Percentiles rank a stretch among this genome's conserved stretches.
Evolutionary conservation across 2,329 filamentous ascomycete species (phyloP).

Genomic region (Penicillium polonicum): DNA sequence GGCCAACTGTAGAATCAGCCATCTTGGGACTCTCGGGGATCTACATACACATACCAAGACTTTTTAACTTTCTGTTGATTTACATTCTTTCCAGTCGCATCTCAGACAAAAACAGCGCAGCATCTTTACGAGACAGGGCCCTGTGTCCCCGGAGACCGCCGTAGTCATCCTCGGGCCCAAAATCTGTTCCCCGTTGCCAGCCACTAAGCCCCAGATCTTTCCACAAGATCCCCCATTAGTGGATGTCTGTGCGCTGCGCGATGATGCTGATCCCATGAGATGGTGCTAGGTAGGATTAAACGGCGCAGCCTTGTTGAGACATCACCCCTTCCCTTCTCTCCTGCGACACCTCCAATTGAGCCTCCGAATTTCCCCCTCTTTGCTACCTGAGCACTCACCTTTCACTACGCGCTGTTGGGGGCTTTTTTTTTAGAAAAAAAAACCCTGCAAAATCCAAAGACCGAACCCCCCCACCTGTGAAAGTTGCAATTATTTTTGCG

Average conservation of each 20-base stretch:
- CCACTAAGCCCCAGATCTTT: constrained; percentile 22
- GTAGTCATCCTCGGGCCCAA: not conserved
- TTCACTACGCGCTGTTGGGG: constrained; percentile 26
- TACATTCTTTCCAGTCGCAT: constrained; percentile 1
- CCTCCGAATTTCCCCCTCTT: constrained; percentile 4
- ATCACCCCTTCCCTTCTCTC: constrained; percentile 20
- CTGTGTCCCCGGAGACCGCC: not conserved
- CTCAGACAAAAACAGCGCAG: not conserved
- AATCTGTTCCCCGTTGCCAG: constrained; percentile 1
- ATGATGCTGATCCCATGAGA: constrained; percentile 22
- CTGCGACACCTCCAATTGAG: constrained; percentile 13
- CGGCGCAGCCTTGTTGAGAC: constrained; percentile 21
- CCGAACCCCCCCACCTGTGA: not conserved
- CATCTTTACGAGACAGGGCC: not conserved
- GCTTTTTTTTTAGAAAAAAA: not conserved
- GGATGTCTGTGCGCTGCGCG: constrained; percentile 23
- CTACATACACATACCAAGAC: constrained; percentile 4
- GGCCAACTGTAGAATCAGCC: constrained; percentile 10
- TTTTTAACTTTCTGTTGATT: constrained; percentile 2
- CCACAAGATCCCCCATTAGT: constrained; percentile 16
- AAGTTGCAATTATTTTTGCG: not conserved
- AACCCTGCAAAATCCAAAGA: not conserved
- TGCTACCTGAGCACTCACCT: constrained; percentile 4
- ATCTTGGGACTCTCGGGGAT: not conserved
- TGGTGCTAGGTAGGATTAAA: constrained; percentile 15